Evolutionary conservation across 441 rosid species (phyloP).

Genomic region (Eutrema salsugineum): DNA sequence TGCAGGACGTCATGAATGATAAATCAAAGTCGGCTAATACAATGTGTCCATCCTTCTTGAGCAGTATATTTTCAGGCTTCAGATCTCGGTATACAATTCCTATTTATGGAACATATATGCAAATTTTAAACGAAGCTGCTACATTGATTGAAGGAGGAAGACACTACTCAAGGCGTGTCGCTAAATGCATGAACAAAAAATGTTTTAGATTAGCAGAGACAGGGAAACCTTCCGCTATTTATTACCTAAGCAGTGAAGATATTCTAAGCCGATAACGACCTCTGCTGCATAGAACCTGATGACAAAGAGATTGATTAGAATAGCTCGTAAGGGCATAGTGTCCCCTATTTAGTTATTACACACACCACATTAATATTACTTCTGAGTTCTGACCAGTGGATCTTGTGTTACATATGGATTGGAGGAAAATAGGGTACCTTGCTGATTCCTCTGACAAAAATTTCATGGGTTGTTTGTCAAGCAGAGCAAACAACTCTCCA

Average conservation of each 20-base stretch:
- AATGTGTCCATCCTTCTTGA: conserved; percentile 83
- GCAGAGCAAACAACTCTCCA: conserved; percentile 92
- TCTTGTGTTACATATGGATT: background rate
- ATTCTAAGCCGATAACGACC: conserved; percentile 86
- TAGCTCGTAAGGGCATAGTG: background rate
- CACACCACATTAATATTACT: background rate
- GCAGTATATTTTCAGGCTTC: conserved; percentile 94
- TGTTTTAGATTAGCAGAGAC: background rate
- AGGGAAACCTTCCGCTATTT: background rate
- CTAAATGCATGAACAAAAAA: background rate
- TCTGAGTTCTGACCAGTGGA: background rate
- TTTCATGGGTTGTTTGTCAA: conserved; percentile 95
- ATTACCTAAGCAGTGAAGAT: conserved; percentile 96
- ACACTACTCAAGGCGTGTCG: background rate
- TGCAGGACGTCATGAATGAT: conserved; percentile 77
- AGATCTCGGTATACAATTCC: conserved; percentile 92
- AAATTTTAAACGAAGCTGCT: background rate
- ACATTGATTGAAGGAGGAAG: background rate
- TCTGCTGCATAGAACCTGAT: conserved; percentile 96
- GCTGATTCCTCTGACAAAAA: conserved; percentile 82
- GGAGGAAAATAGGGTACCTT: conserved; percentile 43
- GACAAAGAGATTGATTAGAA: background rate
- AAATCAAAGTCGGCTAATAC: conserved; percentile 90
- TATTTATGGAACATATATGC: conserved; percentile 24
- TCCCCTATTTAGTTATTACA: no score